Base-by-base conservation (phyloP, 169 alveolate species). In the Theileria parva region DNA sequence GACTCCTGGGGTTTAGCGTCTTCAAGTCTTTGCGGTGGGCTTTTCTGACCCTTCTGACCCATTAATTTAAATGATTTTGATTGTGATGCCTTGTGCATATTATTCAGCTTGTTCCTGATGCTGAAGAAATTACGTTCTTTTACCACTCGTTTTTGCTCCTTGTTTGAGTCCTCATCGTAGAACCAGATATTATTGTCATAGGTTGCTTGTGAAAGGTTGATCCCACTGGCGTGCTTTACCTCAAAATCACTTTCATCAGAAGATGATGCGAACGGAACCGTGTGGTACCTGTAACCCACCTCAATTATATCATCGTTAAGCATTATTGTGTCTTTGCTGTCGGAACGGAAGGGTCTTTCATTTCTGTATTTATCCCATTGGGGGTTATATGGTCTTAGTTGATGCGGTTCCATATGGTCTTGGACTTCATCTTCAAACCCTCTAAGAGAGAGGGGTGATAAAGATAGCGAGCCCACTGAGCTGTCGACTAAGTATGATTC, bases 71-170 rank as follows among this genome's bases (percentile, higher is more conserved):
- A n/a, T n/a, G 48, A 27, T 34, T 61, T 61, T 37, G 69, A 61
- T 37, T 61, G 69, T 8, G 69, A n/a, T 34, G 48, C 27, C 39
- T 61, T 61, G 9, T 61, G 69, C 34, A 34, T 34, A 34, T 21
- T 61, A 0, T 85, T 75, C 6, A 83, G 57, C 53, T 73, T 83
- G 65, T 50, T 66, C 25, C 86, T 71, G 0, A 83, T 50, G 59
- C 60, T 83, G 57, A 83, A 83, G 57, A 74, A 70, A 50, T 81
- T 74, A 0, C 89, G 65, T 12, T 83, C 89, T 8, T 74, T 51
- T 28, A n/a, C 34, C 8, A 79, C 74, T 65, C 72, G 19, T 21
- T 63, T 34, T 15, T 39, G 80, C 4, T 77, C 84, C 32, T 65
- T 66, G 57, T 70, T 44, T 19, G n/a, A 27, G 17, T 59, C 81